These are phyloP conservation scores for Brasilioporus rufonigricans DNA, from an alignment of 768 basidiomycete species.

Conservation along the genomic window DNA sequence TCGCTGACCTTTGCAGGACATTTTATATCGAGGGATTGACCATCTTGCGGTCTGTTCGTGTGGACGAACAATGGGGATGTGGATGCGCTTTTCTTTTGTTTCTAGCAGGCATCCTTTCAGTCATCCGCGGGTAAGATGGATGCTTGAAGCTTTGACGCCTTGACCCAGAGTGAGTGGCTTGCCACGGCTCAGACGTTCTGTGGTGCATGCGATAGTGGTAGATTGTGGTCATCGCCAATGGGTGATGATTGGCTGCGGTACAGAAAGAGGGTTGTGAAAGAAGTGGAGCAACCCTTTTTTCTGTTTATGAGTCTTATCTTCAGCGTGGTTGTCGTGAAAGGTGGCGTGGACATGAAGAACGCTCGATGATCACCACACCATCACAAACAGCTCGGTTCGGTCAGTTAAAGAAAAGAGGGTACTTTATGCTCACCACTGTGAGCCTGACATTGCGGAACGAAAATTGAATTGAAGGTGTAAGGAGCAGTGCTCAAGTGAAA, in stretches of 20 bases:
- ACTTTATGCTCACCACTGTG: not conserved
- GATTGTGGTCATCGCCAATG: too few relatives aligned
- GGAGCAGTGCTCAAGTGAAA: not conserved
- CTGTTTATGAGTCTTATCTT: not conserved
- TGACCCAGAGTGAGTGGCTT: not conserved
- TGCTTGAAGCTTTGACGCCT: not conserved
- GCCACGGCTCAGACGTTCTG: not conserved
- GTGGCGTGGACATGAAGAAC: not conserved
- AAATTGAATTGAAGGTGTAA: not conserved
- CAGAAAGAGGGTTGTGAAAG: not conserved
- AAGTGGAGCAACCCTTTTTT: not conserved
- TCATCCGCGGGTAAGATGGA: not conserved
- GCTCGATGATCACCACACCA: not conserved
- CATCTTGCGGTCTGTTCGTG: not conserved
- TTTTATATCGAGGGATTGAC: conserved; percentile 8
- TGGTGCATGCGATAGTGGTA: not conserved
- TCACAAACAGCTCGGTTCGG: not conserved
- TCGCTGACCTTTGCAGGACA: not conserved
- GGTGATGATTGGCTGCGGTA: not conserved
- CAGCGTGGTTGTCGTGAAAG: not conserved
- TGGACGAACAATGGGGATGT: conserved; percentile 1
- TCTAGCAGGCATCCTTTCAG: too few relatives aligned
- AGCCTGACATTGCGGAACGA: too few relatives aligned
- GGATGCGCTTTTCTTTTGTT: not conserved
- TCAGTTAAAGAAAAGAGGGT: not conserved